Evolutionary conservation across 179 eudicot genomes (phyloP).

Genomic region (Gypsophila paniculata): DNA sequence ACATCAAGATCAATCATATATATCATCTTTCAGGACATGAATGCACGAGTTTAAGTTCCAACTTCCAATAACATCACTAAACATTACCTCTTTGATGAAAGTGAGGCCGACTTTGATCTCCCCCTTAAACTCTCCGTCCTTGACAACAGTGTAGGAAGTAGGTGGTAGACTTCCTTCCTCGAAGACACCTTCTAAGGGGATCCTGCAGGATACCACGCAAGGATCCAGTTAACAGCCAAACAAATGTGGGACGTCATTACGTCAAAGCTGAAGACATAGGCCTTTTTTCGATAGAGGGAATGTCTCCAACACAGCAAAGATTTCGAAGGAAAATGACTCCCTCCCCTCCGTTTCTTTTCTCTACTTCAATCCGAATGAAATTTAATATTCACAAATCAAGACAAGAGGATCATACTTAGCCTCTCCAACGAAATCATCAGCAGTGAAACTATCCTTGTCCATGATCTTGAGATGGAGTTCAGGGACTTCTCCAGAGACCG

Average conservation of each 20-base stretch:
- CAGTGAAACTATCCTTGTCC: constrained; percentile 56
- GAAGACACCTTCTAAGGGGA: constrained; percentile 49
- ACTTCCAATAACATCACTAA: not conserved
- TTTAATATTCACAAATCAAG: not conserved
- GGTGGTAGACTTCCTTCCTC: constrained; percentile 42
- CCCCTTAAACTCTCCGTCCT: constrained; percentile 59
- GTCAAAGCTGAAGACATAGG: not conserved
- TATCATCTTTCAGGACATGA: not conserved
- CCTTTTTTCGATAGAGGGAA: not conserved
- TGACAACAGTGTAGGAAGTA: constrained; percentile 57
- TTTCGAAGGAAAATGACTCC: not conserved
- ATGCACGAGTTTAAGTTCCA: not conserved
- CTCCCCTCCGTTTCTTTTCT: too few relatives aligned
- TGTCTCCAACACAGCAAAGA: not conserved
- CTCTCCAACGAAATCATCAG: constrained; percentile 78
- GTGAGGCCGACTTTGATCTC: constrained; percentile 57
- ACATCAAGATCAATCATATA: not conserved
- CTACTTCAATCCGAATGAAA: too few relatives aligned
- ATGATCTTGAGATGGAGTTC: constrained; percentile 52
- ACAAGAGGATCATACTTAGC: constrained; percentile 46
- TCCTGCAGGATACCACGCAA: constrained; percentile 36
- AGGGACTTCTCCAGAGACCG: constrained; percentile 37
- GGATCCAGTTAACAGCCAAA: not conserved
- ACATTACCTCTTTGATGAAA: constrained; percentile 54
- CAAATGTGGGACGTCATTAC: not conserved